Evolutionary conservation across 1,284 basidiomycete genomes (phyloP).

Genomic region (Leccinum pseudoinsigne): DNA sequence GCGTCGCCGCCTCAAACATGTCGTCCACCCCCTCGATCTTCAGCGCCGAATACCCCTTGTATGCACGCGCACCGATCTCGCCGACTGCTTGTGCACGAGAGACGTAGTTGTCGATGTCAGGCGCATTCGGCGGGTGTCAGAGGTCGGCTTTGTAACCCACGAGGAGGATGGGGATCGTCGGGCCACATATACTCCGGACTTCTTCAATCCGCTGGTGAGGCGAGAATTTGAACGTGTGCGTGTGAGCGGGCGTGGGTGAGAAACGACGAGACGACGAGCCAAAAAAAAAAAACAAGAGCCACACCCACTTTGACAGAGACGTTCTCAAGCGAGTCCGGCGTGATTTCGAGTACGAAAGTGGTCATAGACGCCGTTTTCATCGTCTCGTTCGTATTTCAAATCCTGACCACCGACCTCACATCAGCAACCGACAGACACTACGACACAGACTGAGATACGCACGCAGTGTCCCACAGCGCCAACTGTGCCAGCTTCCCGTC

Average conservation of each 20-base stretch:
- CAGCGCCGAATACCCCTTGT: slow-evolving; percentile 92
- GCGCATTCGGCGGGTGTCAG: slow-evolving; percentile 54
- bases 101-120: slow-evolving; percentile 52
- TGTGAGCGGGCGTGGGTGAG: background rate
- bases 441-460: too few relatives aligned
- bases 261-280: too few relatives aligned
- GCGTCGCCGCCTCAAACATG: slow-evolving; percentile 92
- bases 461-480: too few relatives aligned
- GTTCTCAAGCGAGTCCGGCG: slow-evolving; percentile 95
- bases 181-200: slow-evolving; percentile 89
- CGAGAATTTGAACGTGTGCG: background rate
- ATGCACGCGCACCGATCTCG: slow-evolving; percentile 84
- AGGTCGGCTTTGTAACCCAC: slow-evolving; percentile 89
- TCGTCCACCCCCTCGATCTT: slow-evolving; percentile 94
- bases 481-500: too few relatives aligned
- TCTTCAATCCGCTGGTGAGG: slow-evolving; percentile 91
- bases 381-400: too few relatives aligned
- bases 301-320: slow-evolving; percentile 80
- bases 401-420: too few relatives aligned
- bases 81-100: slow-evolving; percentile 75
- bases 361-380: too few relatives aligned
- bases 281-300: background rate
- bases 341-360: slow-evolving; percentile 32
- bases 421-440: too few relatives aligned
- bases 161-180: slow-evolving; percentile 78